phyloP scores from a whole-genome alignment of 2,329 filamentous ascomycete genomes.

The Epichloe brachyelytri region DNA sequence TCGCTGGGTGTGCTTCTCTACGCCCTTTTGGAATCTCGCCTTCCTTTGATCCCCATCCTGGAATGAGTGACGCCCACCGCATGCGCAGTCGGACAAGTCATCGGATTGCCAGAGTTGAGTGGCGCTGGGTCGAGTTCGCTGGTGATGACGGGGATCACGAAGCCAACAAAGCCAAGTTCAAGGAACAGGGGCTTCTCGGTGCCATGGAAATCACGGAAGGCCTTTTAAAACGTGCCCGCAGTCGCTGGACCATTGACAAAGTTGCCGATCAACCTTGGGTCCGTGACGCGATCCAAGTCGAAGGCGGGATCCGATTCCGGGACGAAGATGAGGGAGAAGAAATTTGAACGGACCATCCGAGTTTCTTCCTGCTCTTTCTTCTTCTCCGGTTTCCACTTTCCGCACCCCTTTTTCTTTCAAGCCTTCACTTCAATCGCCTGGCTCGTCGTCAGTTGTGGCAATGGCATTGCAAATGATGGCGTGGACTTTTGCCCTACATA shows the following conservation, averaged over 20 bases:
- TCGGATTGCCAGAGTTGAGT: conserved; percentile 89
- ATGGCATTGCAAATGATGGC: too few relatives aligned
- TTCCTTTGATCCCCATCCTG: conserved; percentile 82
- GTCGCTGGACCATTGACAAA: conserved; percentile 61
- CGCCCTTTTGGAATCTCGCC: conserved; percentile 78
- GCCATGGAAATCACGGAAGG: conserved; percentile 75
- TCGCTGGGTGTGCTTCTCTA: conserved; percentile 88
- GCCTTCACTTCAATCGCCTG: too few relatives aligned
- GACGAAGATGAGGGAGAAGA: conserved; percentile 47
- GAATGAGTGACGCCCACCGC: conserved; percentile 61
- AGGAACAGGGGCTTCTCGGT: conserved; percentile 53
- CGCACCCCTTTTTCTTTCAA: too few relatives aligned
- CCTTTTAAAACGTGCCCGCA: conserved; percentile 68
- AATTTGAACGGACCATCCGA: conserved; percentile 19
- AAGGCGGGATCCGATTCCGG: conserved; percentile 45
- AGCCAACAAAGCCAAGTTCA: conserved; percentile 44
- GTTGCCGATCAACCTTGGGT: conserved; percentile 69
- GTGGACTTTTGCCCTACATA: too few relatives aligned
- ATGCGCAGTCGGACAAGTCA: conserved; percentile 77
- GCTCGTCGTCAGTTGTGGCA: too few relatives aligned
- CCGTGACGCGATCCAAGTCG: conserved; percentile 54
- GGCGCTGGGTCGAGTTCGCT: conserved; percentile 83
- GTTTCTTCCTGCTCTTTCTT: not conserved
- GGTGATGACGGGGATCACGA: conserved; percentile 83
- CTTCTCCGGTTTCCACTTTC: not conserved